phyloP scores from a whole-genome alignment of 441 rosid genomes.

The Breynia disticha region DNA sequence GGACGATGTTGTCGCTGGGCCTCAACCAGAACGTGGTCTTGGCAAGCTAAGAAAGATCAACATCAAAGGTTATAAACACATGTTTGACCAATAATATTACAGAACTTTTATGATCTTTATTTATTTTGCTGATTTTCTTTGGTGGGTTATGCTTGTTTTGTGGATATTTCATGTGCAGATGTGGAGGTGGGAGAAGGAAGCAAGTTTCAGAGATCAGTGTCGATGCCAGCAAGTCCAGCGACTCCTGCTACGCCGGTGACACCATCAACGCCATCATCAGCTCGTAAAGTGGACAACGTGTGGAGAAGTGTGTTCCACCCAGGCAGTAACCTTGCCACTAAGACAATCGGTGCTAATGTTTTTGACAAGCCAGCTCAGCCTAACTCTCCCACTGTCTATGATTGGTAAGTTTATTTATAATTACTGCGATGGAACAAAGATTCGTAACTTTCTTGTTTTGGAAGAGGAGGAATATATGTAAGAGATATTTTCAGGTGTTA shows the following conservation, averaged over 20 bases:
- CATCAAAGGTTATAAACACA: slow-evolving; percentile 28
- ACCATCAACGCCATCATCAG: slow-evolving; percentile 50
- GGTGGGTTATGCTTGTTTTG: background rate
- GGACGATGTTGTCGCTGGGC: slow-evolving; percentile 89
- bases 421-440: too few species aligned
- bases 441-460: background rate
- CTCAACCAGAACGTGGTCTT: slow-evolving; percentile 82
- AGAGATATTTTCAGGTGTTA: slow-evolving; percentile 15
- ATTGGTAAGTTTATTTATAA: slow-evolving; percentile 41
- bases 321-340: slow-evolving; percentile 84
- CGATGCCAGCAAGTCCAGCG: slow-evolving; percentile 39
- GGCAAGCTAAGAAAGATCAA: slow-evolving; percentile 63
- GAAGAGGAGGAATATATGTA: background rate
- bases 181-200: slow-evolving; percentile 24
- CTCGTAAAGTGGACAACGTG: slow-evolving; percentile 71
- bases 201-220: slow-evolving; percentile 34
- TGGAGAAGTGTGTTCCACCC: slow-evolving; percentile 98
- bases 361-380: slow-evolving; percentile 73
- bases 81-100: background rate
- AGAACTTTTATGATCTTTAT: too few species aligned
- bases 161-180: background rate
- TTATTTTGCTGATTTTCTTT: background rate
- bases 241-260: slow-evolving; percentile 65
- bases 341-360: slow-evolving; percentile 45
- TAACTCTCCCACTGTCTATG: slow-evolving; percentile 85